Base-by-base conservation (phyloP, 2,329 filamentous ascomycete species). In the Canariomyces notabilis region DNA sequence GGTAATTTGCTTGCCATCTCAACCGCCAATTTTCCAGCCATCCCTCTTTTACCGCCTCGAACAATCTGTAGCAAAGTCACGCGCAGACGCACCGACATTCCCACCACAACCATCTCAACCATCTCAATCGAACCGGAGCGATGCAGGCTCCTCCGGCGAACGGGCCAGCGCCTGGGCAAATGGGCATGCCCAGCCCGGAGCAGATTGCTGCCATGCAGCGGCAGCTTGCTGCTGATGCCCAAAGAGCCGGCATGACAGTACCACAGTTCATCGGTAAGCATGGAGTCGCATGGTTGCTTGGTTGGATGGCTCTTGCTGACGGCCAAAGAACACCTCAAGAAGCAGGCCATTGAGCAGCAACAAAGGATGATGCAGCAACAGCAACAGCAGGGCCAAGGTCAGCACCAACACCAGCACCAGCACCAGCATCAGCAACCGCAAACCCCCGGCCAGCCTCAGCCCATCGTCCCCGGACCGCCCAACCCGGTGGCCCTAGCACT, bases 401-500 rank as follows among this genome's bases (percentile, higher is more conserved):
- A 64, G 43, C 62, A 55, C 16, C 56, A 58, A 15, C 66, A 72
- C 22, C 61, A 60, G 12, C 57, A 59, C 20, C 59, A 61, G 33
- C 60, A 53, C 50, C 58, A 55, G 18, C 57, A 57, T 33, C 64
- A 63, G 26, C 54, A 57, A 40, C 63, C 66, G 34, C 66, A 63
- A 44, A 70, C 73, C 39, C 76, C 42, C 15, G 55, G 72, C 14
- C 57, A 57, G 37, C 70, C 75, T 18, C 81, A 86, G 60, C 82
- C 84, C 31, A 87, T 90, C 52, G 73, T 76, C 15, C 85, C 85
- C 4, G 86, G 86, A 1, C 88, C 91, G 19, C 88, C 91, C 5
- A 93, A 95, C 59, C 91, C 91, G 32, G 82, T 89, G 61, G 90
- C 89, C 16, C 70, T 97, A 37, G 89, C 90, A 7, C 78, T 98